A percentile compares a stretch with the other conserved stretches of the same genome.
These are phyloP conservation scores for Alternaria consortialis DNA, from an alignment of 2,329 filamentous ascomycete species.

Conservation along the genomic window DNA sequence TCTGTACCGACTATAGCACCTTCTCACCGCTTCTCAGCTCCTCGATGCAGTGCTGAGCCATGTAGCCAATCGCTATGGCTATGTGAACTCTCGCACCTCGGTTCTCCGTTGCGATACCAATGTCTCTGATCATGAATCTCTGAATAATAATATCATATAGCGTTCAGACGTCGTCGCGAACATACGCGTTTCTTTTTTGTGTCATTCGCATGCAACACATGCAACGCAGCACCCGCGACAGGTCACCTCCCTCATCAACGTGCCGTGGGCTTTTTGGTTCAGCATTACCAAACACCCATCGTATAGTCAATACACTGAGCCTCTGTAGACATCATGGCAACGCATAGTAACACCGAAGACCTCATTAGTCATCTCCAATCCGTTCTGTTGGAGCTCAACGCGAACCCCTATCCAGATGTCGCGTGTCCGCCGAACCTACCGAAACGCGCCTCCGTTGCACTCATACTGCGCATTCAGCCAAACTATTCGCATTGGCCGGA, in stretches of 20 bases:
- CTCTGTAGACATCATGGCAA: constrained; percentile 26
- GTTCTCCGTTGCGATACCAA: constrained; percentile 4
- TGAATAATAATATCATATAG: neutral
- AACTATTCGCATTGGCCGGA: constrained; percentile 64
- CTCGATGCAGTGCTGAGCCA: neutral
- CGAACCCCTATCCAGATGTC: constrained; percentile 60
- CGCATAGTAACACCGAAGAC: constrained; percentile 30
- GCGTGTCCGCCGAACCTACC: constrained; percentile 60
- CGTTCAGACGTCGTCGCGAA: neutral
- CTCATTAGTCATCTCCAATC: constrained; percentile 53
- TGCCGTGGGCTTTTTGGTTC: neutral
- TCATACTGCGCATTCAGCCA: constrained; percentile 70
- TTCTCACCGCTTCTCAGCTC: neutral
- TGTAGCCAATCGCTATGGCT: constrained; percentile 14
- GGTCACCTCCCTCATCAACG: neutral
- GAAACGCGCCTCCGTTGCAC: constrained; percentile 71
- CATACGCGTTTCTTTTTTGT: neutral
- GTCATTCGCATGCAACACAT: neutral
- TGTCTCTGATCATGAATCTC: neutral
- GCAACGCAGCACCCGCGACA: neutral
- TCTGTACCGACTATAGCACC: neutral
- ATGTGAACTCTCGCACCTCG: constrained; percentile 11
- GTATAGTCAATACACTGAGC: neutral
- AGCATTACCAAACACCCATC: neutral
- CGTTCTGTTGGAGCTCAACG: constrained; percentile 54